Conservation (phyloP, 2,329 filamentous ascomycete species). For the Pseudovirgaria hyperparasitica region DNA sequence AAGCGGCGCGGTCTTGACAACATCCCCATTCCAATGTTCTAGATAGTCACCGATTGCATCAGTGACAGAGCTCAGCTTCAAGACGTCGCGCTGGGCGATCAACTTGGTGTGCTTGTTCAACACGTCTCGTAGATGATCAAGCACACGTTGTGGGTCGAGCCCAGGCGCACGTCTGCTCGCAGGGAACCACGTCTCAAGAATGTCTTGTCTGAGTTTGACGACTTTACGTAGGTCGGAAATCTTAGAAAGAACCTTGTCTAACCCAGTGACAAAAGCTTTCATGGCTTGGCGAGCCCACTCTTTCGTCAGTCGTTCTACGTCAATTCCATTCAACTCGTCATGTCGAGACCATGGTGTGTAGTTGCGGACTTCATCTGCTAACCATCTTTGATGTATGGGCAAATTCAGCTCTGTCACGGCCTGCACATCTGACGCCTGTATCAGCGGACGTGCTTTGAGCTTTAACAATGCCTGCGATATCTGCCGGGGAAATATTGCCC, state of each 20-base stretch:
- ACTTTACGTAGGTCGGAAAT: slow-evolving; percentile 56
- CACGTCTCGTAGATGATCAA: slow-evolving; percentile 53
- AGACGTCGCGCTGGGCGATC: slow-evolving; percentile 51
- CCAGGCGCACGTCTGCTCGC: slow-evolving; percentile 52
- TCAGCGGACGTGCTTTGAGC: slow-evolving; percentile 56
- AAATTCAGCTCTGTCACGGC: slow-evolving; percentile 58
- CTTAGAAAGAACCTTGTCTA: slow-evolving; percentile 45
- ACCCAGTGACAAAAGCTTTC: slow-evolving; percentile 38
- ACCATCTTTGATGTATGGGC: slow-evolving; percentile 68
- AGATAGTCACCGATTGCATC: slow-evolving; percentile 51
- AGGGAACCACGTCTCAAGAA: slow-evolving; percentile 64
- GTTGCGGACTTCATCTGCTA: slow-evolving; percentile 66
- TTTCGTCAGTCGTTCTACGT: slow-evolving; percentile 27
- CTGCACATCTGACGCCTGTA: slow-evolving; percentile 58
- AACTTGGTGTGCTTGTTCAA: slow-evolving; percentile 56
- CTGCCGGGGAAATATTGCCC: slow-evolving; percentile 59
- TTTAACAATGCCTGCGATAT: slow-evolving; percentile 56
- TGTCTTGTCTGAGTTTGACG: slow-evolving; percentile 53
- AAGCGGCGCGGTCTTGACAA: slow-evolving; percentile 40
- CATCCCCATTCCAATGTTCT: slow-evolving; percentile 38
- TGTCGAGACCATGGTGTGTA: slow-evolving; percentile 83
- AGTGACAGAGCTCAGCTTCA: slow-evolving; percentile 52
- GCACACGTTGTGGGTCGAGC: slow-evolving; percentile 54
- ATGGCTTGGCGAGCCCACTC: slow-evolving; percentile 28
- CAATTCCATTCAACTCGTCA: slow-evolving; percentile 44